Conservation (phyloP, 495 filamentous ascomycete genomes). For the Hypomontagnella monticulosa region DNA sequence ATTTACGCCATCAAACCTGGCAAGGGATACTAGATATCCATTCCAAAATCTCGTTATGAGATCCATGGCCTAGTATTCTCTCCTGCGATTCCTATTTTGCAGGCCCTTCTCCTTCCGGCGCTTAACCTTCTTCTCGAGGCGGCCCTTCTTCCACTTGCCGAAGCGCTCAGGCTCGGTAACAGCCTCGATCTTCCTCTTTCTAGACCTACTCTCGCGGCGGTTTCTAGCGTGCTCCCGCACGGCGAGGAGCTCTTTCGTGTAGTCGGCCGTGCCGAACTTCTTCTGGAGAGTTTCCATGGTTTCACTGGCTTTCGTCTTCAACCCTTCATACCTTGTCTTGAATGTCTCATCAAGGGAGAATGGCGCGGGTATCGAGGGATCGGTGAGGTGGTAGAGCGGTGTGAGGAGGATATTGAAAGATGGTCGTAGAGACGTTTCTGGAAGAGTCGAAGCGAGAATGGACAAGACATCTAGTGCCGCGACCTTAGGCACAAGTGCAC, state of each 20-base stretch:
- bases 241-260: constrained; percentile 70
- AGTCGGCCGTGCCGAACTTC: constrained; percentile 83
- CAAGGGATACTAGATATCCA: background rate
- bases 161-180: constrained; percentile 81
- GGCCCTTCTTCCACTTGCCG: constrained; percentile 82
- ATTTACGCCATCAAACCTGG: background rate
- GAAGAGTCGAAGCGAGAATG: constrained; percentile 66
- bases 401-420: constrained; percentile 74
- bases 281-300: constrained; percentile 79
- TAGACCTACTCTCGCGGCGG: constrained; percentile 74
- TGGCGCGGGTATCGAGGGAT: constrained; percentile 74
- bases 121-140: constrained; percentile 84
- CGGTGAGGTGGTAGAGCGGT: constrained; percentile 84
- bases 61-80: constrained; percentile 62
- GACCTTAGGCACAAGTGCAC: constrained; percentile 74
- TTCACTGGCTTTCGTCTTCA: constrained; percentile 75
- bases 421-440: constrained; percentile 63
- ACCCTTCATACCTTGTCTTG: constrained; percentile 69
- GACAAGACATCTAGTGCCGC: constrained; percentile 76
- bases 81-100: constrained; percentile 74
- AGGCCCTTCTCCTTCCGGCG: constrained; percentile 78
- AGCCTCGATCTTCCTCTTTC: constrained; percentile 86
- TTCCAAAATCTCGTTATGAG: background rate
- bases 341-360: constrained; percentile 73
- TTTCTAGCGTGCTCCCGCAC: constrained; percentile 74